A percentile compares a stretch with the other conserved stretches of the same genome.
phyloP scores from a whole-genome alignment of 225 moss, liverwort and hornwort genomes.

The Lunularia cruciata region DNA sequence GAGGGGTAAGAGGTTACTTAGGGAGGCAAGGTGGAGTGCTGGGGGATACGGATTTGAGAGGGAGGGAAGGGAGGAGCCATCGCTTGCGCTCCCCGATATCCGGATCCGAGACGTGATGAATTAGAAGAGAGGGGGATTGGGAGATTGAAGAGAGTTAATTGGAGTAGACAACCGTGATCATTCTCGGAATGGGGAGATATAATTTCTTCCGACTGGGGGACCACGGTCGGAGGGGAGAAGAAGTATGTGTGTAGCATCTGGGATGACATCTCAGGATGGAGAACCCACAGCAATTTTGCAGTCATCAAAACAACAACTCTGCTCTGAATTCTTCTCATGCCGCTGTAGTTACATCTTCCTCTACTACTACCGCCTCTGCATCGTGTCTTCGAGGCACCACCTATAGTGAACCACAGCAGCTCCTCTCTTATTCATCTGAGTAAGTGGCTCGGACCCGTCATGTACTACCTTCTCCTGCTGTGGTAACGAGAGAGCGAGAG shows the following conservation, averaged over 20 bases:
- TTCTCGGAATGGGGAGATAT: conserved; percentile 12
- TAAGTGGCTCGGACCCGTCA: conserved; percentile 23
- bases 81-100: conserved; percentile 10
- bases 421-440: conserved; percentile 25
- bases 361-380: not conserved
- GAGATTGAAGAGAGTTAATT: conserved; percentile 3
- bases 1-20: not conserved
- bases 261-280: conserved; percentile 35
- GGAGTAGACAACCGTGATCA: not conserved
- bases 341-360: conserved; percentile 20
- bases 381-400: conserved; percentile 9
- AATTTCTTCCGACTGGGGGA: not conserved
- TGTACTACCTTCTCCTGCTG: not conserved
- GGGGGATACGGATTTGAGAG: not conserved
- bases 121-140: not conserved
- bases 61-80: conserved; percentile 11
- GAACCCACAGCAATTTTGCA: conserved; percentile 32
- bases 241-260: conserved; percentile 30
- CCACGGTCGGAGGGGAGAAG: conserved; percentile 17
- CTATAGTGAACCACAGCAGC: conserved; percentile 23
- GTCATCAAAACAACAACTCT: conserved; percentile 21
- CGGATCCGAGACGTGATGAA: conserved; percentile 24
- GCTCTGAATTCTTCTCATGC: conserved; percentile 20
- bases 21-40: not conserved
- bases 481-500: no score